A percentile compares a stretch with the other conserved stretches of the same genome.
These are phyloP conservation scores for Rosa rugosa DNA, from an alignment of 306 rosid species.

Conservation along the genomic window DNA sequence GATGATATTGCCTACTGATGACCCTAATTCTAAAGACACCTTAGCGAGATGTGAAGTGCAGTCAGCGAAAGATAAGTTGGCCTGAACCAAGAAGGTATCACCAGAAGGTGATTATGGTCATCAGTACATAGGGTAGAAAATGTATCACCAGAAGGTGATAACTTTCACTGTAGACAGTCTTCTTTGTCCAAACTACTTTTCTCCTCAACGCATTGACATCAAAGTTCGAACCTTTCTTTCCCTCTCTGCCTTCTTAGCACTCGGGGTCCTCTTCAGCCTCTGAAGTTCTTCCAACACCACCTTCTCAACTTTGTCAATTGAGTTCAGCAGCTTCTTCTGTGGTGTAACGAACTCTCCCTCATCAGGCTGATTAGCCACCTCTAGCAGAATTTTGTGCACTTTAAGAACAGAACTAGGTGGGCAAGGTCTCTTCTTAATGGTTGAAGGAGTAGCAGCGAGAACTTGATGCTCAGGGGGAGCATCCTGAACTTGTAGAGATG, in stretches of 20 bases:
- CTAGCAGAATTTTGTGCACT: slow-evolving; percentile 44
- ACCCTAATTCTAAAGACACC: slow-evolving; percentile 6
- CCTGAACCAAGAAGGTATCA: not conserved
- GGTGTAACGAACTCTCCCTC: slow-evolving; percentile 63
- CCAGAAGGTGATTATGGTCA: slow-evolving; percentile 6
- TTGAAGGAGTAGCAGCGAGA: slow-evolving; percentile 35
- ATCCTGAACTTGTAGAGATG: slow-evolving; percentile 20
- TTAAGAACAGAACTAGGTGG: slow-evolving; percentile 26
- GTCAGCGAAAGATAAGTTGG: not conserved
- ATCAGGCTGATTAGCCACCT: slow-evolving; percentile 30
- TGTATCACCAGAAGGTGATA: slow-evolving; percentile 13
- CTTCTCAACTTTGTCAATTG: slow-evolving; percentile 64
- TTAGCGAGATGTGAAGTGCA: slow-evolving; percentile 13
- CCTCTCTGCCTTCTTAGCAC: slow-evolving; percentile 75
- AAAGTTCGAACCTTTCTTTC: slow-evolving; percentile 59
- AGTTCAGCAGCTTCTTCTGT: slow-evolving; percentile 70
- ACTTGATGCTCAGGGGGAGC: slow-evolving; percentile 34
- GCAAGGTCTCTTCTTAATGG: slow-evolving; percentile 15
- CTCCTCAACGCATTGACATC: slow-evolving; percentile 79
- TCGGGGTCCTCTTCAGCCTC: slow-evolving; percentile 62
- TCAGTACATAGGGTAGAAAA: too few relatives aligned
- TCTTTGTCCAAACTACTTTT: not conserved
- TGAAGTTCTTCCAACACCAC: slow-evolving; percentile 63
- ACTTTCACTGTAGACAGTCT: not conserved
- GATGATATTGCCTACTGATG: slow-evolving; percentile 18